phyloP scores from a whole-genome alignment of 257 asterid genomes.

The Nicotiana attenuata region DNA sequence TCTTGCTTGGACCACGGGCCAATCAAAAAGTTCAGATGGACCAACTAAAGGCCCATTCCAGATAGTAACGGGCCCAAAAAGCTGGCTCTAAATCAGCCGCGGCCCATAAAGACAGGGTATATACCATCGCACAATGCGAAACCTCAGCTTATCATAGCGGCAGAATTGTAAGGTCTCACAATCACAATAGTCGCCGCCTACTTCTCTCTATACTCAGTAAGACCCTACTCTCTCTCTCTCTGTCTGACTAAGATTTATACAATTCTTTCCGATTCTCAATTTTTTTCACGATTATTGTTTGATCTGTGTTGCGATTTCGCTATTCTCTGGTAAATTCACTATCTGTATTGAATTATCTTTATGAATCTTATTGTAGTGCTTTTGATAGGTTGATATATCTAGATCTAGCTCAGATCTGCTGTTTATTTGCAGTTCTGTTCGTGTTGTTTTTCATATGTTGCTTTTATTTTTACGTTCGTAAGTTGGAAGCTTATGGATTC shows the following conservation, averaged over 20 bases:
- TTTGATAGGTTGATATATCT: not conserved
- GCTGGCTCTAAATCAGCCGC: not conserved
- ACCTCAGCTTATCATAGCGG: not conserved
- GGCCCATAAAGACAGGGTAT: not conserved
- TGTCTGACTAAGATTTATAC: not conserved
- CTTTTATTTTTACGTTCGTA: not conserved
- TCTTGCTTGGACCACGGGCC: too few relatives aligned
- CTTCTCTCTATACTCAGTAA: not conserved
- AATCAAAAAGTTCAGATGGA: too few relatives aligned
- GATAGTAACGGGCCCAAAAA: too few relatives aligned
- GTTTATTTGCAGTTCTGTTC: not conserved
- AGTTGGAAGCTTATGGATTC: not conserved
- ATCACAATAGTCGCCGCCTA: not conserved
- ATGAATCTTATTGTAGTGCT: not conserved
- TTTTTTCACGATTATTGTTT: not conserved
- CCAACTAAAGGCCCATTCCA: too few relatives aligned
- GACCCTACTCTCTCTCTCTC: not conserved
- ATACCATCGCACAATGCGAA: conserved; percentile 3
- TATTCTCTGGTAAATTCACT: not conserved
- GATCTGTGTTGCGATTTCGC: not conserved
- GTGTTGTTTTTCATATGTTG: not conserved
- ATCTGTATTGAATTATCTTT: not conserved
- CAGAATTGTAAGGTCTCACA: not conserved
- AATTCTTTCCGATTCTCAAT: not conserved
- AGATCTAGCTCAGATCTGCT: conserved; percentile 1